Base-by-base conservation (phyloP, 805 yeast species). In the Candida coquimbonensis region DNA sequence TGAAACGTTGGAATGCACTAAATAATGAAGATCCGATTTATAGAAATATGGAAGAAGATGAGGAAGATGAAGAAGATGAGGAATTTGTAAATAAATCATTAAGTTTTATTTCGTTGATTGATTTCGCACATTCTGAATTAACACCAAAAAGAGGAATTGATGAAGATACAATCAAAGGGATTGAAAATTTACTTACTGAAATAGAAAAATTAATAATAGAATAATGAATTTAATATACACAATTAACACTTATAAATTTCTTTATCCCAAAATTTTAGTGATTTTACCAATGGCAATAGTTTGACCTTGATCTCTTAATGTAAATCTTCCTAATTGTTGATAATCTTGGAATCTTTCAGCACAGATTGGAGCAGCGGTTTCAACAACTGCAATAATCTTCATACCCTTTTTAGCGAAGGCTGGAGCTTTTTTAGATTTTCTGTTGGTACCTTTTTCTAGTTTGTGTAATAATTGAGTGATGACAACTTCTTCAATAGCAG, bases 231-330 rank as follows among this genome's bases (percentile, higher is more conserved):
- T 17, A 29, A 34, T 38, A 38, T 38, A 34, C 38, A 31, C 40
- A 41, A 36, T 13, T 27, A 16, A 12, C 19, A 39, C 13, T 35
- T 17, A 34, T 26, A 24, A 17, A 17, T 17, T 3, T 14, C 12
- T 37, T 51, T 54, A 63, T 50, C 77, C 82, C 66, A 89, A 72
- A 53, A 93, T 72, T 72, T 91, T 91, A 49, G 96, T 87, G 60
- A 93, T 88, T 70, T 91, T 90, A 70, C 99, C 99, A 67, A 93
- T 93, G 54, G 99, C 99, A 69, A 93, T 90, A 44, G 99, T 93
- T 52, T 81, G 81, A 64, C 98, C 99, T 73, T 93, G 98, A 70
- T 93, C 99, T 77, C 99, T 89, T 66, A 93, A 78, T 27, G 99
- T 93, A 68, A 93, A 93, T 70, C 99, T 83, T 65, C 99, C 99